phyloP scores from a whole-genome alignment of 139 green algal species.

The Chlorella sp. region DNA sequence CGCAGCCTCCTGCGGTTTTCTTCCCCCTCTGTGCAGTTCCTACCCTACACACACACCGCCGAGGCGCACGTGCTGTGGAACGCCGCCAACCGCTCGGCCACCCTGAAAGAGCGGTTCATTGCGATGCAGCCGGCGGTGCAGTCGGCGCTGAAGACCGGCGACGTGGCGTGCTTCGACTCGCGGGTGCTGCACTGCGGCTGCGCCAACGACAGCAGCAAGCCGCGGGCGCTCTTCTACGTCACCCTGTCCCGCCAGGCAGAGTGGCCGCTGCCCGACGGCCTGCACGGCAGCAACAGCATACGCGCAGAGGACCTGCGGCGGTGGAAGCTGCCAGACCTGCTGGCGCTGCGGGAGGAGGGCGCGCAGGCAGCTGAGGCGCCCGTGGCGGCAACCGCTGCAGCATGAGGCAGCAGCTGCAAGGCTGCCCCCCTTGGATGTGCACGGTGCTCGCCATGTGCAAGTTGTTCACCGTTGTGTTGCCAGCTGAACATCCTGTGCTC shows the following conservation, averaged over 20 bases:
- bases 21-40: neutral
- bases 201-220: neutral
- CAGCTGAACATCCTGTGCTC: too few relatives aligned
- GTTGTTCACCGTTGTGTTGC: too few relatives aligned
- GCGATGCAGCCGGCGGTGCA: neutral
- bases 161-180: neutral
- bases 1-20: too few relatives aligned
- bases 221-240: neutral
- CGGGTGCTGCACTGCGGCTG: neutral
- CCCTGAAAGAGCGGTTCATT: conserved; percentile 2
- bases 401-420: too few relatives aligned
- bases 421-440: too few relatives aligned
- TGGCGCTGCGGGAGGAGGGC: neutral
- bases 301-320: conserved; percentile 5
- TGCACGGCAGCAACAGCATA: conserved; percentile 17
- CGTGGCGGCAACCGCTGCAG: too few relatives aligned
- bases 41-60: conserved; percentile 3
- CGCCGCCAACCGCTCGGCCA: neutral
- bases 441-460: too few relatives aligned
- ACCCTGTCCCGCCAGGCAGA: neutral
- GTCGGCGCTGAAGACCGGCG: neutral
- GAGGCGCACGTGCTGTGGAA: conserved; percentile 1
- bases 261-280: conserved; percentile 2
- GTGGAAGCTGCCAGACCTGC: neutral
- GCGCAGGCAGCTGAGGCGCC: too few relatives aligned